Conservation (phyloP, 2,329 filamentous ascomycete species). For the Cercospora sojina region DNA sequence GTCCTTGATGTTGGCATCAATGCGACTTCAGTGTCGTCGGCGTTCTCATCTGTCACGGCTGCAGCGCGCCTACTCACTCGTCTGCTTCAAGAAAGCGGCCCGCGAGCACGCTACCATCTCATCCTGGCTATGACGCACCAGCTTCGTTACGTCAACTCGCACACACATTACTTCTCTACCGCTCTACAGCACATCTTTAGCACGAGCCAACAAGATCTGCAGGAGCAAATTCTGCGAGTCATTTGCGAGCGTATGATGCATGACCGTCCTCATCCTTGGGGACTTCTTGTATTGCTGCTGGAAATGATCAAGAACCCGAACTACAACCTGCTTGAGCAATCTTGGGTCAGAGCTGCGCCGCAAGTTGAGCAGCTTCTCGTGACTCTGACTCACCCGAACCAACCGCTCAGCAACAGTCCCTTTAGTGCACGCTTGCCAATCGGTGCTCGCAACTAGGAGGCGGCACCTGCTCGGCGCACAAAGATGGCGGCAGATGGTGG, state of each 20-base stretch:
- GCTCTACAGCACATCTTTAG: constrained; percentile 80
- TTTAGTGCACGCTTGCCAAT: constrained; percentile 26
- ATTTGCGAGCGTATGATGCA: constrained; percentile 84
- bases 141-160: constrained; percentile 81
- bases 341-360: constrained; percentile 84
- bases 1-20: constrained; percentile 78
- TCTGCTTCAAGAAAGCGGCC: constrained; percentile 70
- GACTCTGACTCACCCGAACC: constrained; percentile 4
- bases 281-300: constrained; percentile 79
- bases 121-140: constrained; percentile 85
- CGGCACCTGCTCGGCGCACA: background rate
- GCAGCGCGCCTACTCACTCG: constrained; percentile 73
- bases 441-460: constrained; percentile 6
- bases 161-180: constrained; percentile 91
- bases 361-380: constrained; percentile 59
- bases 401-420: constrained; percentile 32
- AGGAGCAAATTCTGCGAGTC: constrained; percentile 86
- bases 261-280: constrained; percentile 94
- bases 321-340: constrained; percentile 88
- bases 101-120: constrained; percentile 81
- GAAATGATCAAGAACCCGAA: constrained; percentile 90
- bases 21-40: constrained; percentile 62
- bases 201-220: constrained; percentile 65
- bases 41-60: constrained; percentile 64
- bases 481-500: background rate